Base-by-base conservation (phyloP, 2,329 filamentous ascomycete species). In the Lasiodiplodia theobromae region DNA sequence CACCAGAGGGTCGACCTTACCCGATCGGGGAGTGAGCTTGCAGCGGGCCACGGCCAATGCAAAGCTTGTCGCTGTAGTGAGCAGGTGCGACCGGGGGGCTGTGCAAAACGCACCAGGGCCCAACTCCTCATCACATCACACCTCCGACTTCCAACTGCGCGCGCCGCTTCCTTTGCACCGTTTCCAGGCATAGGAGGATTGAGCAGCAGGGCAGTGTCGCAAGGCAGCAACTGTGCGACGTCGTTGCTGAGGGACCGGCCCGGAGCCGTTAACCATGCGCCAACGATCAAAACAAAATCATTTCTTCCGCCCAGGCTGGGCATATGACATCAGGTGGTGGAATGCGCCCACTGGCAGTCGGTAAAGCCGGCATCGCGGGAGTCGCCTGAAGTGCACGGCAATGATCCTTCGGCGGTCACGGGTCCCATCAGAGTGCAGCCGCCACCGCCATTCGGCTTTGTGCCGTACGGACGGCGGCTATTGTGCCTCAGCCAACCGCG, bases 391-490 rank as follows among this genome's bases (percentile, higher is more conserved):
- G 56, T 23, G 18, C 54, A 37, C 28, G 57, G 38, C 38, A 52
- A 38, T 31, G 14, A 64, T 64, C 60, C 60, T 64, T 37, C 47
- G 44, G 18, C n/a, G 47, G 60, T 64, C 60, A 52, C 60, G 47
- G 60, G 58, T 21, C 8, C 44, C 18, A 31, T 62, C 58, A 21
- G 12, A 23, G 58, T 64, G 44, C 44, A 31, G 38, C 56, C 60
- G 60, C 60, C 60, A 52, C 60, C 60, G 47, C 60, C 60, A 52
- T 18, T 21, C 60, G 60, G 47, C 60, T 16, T 11, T 28, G 52
- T 31, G 52, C 23, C 52, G 16, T 14, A 12, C 23, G n/a, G 18
- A 8, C 2, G 25, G 23, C 37, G 38, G 40, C 58, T 23, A 51
- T 10, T 8, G n/a, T 44, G 16, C 18, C 40, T 16, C 40, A 23